Evolutionary conservation across 2,329 filamentous ascomycete species (phyloP), one percentile per base, ranked within the genome.

Genomic region (Parascedosporium putredinis): DNA sequence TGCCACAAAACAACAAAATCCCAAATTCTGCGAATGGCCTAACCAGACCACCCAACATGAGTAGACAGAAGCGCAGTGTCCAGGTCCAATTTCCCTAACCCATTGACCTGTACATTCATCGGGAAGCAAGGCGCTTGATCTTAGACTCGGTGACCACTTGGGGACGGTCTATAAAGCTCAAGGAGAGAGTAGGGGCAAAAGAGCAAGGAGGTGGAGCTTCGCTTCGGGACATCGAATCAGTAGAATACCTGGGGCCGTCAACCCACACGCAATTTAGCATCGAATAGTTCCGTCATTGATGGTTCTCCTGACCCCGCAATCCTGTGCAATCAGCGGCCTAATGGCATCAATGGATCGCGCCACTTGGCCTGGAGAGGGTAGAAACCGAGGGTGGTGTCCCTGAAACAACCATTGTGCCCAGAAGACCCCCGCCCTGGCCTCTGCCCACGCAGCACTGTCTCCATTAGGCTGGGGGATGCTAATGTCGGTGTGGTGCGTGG

Each of bases 371-470:
- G 20, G 18, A 18, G 23, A 20, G 6, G 20, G 5, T 8, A 20
- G 38, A 20, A 24, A 20, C 38, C 23, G 20, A 20, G 38, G 38
- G 38, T 14, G 38, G 6, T 29, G 46, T 23, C 46, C 33, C 20
- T 48, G 20, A 57, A 59, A 52, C 50, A 57, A 54, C 63, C 50
- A 5, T 47, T 47, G 5, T 23, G 8, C 40, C 27, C 7, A 16
- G 8, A 16, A n/a, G 5, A 36, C 33, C 5, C 33, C 5, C n/a
- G 4, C n/a, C 2, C n/a, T n/a, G n/a, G n/a, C n/a, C n/a, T n/a
- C n/a, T n/a, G n/a, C n/a, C n/a, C n/a, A n/a, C n/a, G n/a, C n/a
- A n/a, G n/a, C n/a, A n/a, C n/a, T n/a, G n/a, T n/a, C n/a, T n/a
- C n/a, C n/a, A n/a, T n/a, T n/a, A n/a, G n/a, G n/a, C n/a, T n/a